Evolutionary conservation across 257 asterid species (phyloP).

Genomic region (Lantana camara): DNA sequence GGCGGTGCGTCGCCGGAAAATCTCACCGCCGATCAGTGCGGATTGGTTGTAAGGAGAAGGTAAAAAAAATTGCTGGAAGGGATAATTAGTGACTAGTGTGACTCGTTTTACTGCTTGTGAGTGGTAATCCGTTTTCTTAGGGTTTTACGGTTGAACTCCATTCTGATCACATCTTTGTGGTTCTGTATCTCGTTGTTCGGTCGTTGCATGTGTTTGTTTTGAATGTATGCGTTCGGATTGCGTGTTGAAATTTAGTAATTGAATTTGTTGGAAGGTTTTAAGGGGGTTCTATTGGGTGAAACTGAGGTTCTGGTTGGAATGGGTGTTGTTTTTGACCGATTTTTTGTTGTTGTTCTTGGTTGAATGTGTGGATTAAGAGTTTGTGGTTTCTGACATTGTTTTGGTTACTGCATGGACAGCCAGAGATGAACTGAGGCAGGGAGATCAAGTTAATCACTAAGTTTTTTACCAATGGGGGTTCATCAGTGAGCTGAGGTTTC

Average conservation of each 20-base stretch:
- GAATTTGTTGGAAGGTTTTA: constrained; percentile 25
- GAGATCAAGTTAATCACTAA: constrained; percentile 11
- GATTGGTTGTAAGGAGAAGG: constrained; percentile 29
- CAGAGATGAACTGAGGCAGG: constrained; percentile 19
- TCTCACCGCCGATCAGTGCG: constrained; percentile 14
- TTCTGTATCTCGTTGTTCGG: constrained; percentile 19
- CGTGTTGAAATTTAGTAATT: constrained; percentile 10
- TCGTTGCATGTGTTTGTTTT: constrained; percentile 31
- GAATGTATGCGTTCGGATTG: constrained; percentile 15
- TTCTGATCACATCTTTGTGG: constrained; percentile 19
- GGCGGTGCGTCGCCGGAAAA: constrained; percentile 36
- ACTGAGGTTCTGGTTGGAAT: constrained; percentile 21
- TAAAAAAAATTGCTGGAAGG: constrained; percentile 1
- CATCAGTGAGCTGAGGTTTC: constrained; percentile 27
- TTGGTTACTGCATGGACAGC: constrained; percentile 26
- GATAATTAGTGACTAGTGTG: not conserved
- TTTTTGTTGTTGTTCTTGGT: constrained; percentile 13
- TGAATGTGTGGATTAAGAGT: not conserved
- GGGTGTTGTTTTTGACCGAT: constrained; percentile 20
- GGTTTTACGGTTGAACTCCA: constrained; percentile 29
- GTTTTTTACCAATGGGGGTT: constrained; percentile 20
- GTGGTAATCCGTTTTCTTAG: constrained; percentile 25
- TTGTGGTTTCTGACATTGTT: constrained; percentile 20
- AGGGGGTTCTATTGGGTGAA: constrained; percentile 22
- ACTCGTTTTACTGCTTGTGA: constrained; percentile 7